phyloP scores from a whole-genome alignment of 768 basidiomycete species.

The Lentinus brumalis region DNA sequence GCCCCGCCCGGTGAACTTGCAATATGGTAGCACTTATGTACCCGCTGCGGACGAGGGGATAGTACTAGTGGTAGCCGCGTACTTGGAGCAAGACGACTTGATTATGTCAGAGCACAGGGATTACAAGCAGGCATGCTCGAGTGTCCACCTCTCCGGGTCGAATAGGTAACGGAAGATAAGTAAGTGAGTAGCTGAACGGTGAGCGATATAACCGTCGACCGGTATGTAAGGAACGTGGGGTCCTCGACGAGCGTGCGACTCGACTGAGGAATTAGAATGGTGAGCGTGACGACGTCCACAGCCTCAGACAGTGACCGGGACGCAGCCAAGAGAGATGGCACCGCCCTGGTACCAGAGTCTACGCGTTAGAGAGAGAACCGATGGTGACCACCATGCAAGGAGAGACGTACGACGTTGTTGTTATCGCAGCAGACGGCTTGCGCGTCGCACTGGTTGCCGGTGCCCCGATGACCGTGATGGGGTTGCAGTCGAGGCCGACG shows the following conservation, averaged over 20 bases:
- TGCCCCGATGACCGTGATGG: conserved; percentile 23
- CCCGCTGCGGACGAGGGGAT: no score
- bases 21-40: no score
- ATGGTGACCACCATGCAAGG: no score
- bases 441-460: conserved; percentile 10
- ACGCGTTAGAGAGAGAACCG: background rate
- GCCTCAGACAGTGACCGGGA: conserved; percentile 12
- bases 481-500: conserved; percentile 26
- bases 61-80: no score
- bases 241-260: background rate
- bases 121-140: no score
- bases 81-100: no score
- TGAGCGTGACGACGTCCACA: background rate
- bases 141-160: no score
- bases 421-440: conserved; percentile 26
- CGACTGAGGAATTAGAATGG: background rate
- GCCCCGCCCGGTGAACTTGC: no score
- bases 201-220: no score
- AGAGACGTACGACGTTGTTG: conserved; percentile 15
- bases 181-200: no score
- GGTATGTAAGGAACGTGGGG: background rate
- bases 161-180: no score
- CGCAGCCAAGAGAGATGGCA: conserved; percentile 18
- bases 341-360: background rate
- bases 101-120: no score